Evolutionary conservation across 2,329 filamentous ascomycete genomes (phyloP), one percentile per base, ranked within the genome.

Genomic region (Cercospora sesami): DNA sequence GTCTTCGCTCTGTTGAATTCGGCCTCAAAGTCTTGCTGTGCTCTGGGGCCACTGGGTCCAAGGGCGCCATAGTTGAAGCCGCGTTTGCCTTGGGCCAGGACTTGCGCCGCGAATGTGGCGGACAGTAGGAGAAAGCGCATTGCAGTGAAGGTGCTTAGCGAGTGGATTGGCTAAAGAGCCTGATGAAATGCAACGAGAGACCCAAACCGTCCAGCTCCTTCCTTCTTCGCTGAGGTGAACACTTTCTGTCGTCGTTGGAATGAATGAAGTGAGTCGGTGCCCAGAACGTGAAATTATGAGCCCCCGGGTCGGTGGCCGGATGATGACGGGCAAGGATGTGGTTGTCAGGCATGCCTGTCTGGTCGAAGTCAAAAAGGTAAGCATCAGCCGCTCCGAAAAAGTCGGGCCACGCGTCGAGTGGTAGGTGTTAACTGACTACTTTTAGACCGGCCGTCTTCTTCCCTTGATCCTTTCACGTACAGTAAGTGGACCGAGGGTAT

Each of bases 21-120:
- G 74, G 85, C 81, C 81, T 91, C 87, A 79, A 91, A 94, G 77
- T 91, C 89, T 16, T 83, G 74, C 75, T 91, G 85, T 62, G 74
- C 73, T 81, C 91, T 91, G 33, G 84, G 79, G 69, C 88, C 86
- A 74, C 87, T 86, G 58, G 83, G 85, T 75, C 88, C 88, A 68
- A 84, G 84, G 66, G 85, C 83, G 70, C 89, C 90, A 71, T 91
- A 92, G 84, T 92, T 92, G 87, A 92, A 92, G 73, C 91, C 91
- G 71, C 87, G 84, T 14, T 57, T 58, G 78, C 31, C 62, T 45
- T 75, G 67, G 60, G 80, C 77, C 30, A 79, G 79, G 64, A 79
- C 79, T 61, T 80, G 71, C 42, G 78, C 76, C 39, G 78, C 76
- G 30, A 79, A 72, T 69, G 57, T 8, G 26, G 48, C 36, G 5